These are phyloP conservation scores for Volutella citrinella DNA, from an alignment of 2,329 filamentous ascomycete species.

Conservation along the genomic window DNA sequence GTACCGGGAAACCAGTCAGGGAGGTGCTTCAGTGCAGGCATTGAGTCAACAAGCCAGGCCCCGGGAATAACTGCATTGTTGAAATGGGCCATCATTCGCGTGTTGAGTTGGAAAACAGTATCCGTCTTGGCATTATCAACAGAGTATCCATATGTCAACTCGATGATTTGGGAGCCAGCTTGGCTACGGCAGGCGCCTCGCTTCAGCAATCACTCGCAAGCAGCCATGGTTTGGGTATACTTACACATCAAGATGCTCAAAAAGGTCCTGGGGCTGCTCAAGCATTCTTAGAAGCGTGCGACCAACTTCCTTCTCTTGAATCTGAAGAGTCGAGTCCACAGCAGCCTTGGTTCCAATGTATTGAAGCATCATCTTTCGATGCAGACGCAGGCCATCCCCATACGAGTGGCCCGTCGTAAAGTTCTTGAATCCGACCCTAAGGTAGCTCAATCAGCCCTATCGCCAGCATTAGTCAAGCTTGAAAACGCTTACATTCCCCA, in stretches of 20 bases:
- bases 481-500: no score
- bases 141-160: slow-evolving; percentile 31
- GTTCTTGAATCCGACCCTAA: slow-evolving; percentile 18
- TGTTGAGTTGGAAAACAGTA: slow-evolving; percentile 27
- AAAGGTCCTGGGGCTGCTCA: slow-evolving; percentile 16
- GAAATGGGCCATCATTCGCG: slow-evolving; percentile 27
- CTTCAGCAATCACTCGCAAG: no score
- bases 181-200: slow-evolving; percentile 16
- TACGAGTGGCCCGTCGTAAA: slow-evolving; percentile 17
- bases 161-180: slow-evolving; percentile 25
- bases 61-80: slow-evolving; percentile 25
- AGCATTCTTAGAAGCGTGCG: slow-evolving; percentile 22
- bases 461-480: no score
- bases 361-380: slow-evolving; percentile 30
- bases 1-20: slow-evolving; percentile 29
- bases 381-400: slow-evolving; percentile 13
- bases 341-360: slow-evolving; percentile 24
- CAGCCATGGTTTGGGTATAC: not conserved
- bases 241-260: slow-evolving; percentile 27
- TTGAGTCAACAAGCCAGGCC: slow-evolving; percentile 31
- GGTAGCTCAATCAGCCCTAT: no score
- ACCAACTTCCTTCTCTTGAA: slow-evolving; percentile 26
- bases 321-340: slow-evolving; percentile 12
- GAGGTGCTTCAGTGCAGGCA: slow-evolving; percentile 28
- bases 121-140: slow-evolving; percentile 28